These are phyloP conservation scores for Kodamaea kakaduensis DNA, from an alignment of 805 yeast genomes.

Conservation along the genomic window DNA sequence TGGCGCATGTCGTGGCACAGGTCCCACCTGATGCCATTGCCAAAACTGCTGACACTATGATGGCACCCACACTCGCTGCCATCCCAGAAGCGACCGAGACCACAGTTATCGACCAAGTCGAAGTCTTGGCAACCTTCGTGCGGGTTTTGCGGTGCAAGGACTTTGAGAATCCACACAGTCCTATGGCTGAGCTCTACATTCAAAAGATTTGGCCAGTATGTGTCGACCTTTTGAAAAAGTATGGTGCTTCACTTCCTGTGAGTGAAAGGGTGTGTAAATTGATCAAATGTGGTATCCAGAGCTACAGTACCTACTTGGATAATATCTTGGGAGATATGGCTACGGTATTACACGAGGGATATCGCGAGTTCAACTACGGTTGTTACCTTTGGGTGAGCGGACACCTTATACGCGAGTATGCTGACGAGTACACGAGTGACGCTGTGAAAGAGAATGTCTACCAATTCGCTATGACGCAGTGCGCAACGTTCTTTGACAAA, in stretches of 20 bases:
- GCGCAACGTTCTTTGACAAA: conserved; percentile 48
- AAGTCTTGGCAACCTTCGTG: conserved; percentile 59
- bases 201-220: conserved; percentile 59
- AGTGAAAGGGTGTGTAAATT: conserved; percentile 75
- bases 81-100: conserved; percentile 20
- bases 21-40: conserved; percentile 52
- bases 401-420: conserved; percentile 63
- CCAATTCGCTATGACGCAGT: conserved; percentile 69
- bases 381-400: conserved; percentile 92
- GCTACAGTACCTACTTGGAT: conserved; percentile 51
- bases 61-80: conserved; percentile 55
- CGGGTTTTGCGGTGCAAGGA: conserved; percentile 50
- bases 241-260: conserved; percentile 57
- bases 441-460: conserved; percentile 59
- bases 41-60: conserved; percentile 56
- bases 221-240: conserved; percentile 43
- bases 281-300: conserved; percentile 60
- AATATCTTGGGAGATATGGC: conserved; percentile 65
- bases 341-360: conserved; percentile 63
- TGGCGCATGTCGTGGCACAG: conserved; percentile 73
- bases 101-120: conserved; percentile 63
- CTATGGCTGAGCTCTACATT: conserved; percentile 49
- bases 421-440: conserved; percentile 47
- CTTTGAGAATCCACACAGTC: conserved; percentile 38
- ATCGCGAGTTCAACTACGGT: conserved; percentile 64